phyloP scores from a whole-genome alignment of 768 basidiomycete genomes.

The Dentipellis sp. region DNA sequence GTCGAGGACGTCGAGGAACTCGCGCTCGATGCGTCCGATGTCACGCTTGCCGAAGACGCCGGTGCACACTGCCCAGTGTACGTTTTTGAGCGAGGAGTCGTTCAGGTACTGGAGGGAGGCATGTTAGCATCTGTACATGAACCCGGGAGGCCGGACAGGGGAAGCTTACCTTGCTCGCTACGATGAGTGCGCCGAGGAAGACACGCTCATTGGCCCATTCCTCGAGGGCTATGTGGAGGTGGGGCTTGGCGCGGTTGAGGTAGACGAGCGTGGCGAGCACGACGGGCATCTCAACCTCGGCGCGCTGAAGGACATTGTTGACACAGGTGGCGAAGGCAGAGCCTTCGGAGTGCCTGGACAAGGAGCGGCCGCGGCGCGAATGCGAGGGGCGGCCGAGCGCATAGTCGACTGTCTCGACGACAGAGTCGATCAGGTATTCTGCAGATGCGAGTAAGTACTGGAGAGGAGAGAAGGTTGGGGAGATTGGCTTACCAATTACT shows the following conservation, averaged over 20 bases:
- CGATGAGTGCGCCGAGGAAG: constrained; percentile 83
- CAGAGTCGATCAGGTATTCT: constrained; percentile 66
- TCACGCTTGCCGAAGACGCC: constrained; percentile 73
- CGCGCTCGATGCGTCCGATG: constrained; percentile 69
- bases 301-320: constrained; percentile 56
- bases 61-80: constrained; percentile 78
- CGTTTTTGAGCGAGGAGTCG: constrained; percentile 81
- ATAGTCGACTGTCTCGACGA: constrained; percentile 66
- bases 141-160: constrained; percentile 11
- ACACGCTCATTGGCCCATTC: constrained; percentile 87
- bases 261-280: constrained; percentile 68
- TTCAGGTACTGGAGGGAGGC: constrained; percentile 54
- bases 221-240: constrained; percentile 72
- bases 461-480: neutral
- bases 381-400: constrained; percentile 63
- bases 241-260: constrained; percentile 67
- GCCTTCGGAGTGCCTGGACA: constrained; percentile 40
- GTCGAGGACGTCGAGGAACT: constrained; percentile 71
- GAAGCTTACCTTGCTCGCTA: constrained; percentile 65
- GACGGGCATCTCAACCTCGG: constrained; percentile 63
- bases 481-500: constrained; percentile 50
- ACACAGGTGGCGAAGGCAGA: constrained; percentile 57
- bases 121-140: constrained; percentile 4
- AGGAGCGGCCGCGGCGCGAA: constrained; percentile 38
- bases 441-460: constrained; percentile 5